phyloP scores from a whole-genome alignment of 192 early-diverging fungal genomes.

The Martensiomyces pterosporus region DNA sequence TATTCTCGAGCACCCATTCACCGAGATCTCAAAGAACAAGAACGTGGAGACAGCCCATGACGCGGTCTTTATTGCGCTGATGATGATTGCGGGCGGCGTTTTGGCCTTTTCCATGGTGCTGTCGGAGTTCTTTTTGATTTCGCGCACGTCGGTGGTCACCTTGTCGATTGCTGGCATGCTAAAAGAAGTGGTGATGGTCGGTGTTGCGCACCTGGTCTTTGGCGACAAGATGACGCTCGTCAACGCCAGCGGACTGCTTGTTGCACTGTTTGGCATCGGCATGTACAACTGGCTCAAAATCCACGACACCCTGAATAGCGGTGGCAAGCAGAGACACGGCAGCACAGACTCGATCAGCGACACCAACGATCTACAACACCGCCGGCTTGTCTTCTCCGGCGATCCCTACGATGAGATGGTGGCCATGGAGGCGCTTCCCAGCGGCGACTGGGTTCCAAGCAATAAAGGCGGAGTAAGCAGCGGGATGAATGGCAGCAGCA shows the following conservation, averaged over 20 bases:
- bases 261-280: constrained; percentile 81
- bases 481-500: not conserved
- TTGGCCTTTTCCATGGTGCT: constrained; percentile 87
- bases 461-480: not conserved
- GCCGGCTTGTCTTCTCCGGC: not conserved
- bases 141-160: constrained; percentile 77
- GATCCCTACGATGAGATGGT: not conserved
- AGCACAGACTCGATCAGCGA: no score
- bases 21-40: constrained; percentile 28
- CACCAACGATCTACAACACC: not conserved
- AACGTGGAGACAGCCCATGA: constrained; percentile 20
- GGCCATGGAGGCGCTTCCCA: not conserved
- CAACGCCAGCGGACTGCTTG: constrained; percentile 71
- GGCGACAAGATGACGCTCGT: constrained; percentile 73
- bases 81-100: constrained; percentile 73
- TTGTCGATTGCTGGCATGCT: constrained; percentile 87
- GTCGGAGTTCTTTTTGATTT: constrained; percentile 80
- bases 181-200: constrained; percentile 83
- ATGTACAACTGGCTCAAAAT: constrained; percentile 70
- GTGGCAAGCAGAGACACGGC: no score
- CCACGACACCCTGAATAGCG: constrained; percentile 27
- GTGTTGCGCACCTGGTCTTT: constrained; percentile 69
- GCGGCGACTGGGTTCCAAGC: not conserved
- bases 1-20: constrained; percentile 56
- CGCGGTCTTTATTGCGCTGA: constrained; percentile 8